A percentile compares a stretch with the other conserved stretches of the same genome.
phyloP scores from a whole-genome alignment of 2,329 filamentous ascomycete genomes.

The Phyllosticta citribraziliensis region DNA sequence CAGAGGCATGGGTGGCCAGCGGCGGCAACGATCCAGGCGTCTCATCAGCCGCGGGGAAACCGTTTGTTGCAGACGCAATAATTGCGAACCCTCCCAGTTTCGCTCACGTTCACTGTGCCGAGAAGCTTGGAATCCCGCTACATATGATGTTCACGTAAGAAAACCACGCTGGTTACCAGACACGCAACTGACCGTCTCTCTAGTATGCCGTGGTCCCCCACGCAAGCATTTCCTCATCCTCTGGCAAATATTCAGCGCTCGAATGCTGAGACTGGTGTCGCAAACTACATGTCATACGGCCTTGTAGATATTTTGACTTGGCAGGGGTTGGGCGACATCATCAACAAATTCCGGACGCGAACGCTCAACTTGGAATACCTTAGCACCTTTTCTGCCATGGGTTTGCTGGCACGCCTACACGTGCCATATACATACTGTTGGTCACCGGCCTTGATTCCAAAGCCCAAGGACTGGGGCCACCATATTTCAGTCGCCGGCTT shows the following conservation, averaged over 20 bases:
- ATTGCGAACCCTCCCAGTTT: slow-evolving; percentile 73
- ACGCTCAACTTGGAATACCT: slow-evolving; percentile 67
- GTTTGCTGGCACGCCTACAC: slow-evolving; percentile 53
- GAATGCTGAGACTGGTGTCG: slow-evolving; percentile 64
- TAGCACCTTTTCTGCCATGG: slow-evolving; percentile 73
- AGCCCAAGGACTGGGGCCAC: slow-evolving; percentile 36
- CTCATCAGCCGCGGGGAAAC: slow-evolving; percentile 32
- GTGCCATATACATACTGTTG: slow-evolving; percentile 61
- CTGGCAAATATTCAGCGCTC: slow-evolving; percentile 70
- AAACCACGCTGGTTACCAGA: slow-evolving; percentile 7
- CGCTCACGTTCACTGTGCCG: slow-evolving; percentile 64
- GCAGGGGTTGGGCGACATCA: slow-evolving; percentile 84
- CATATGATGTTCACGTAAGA: slow-evolving; percentile 82
- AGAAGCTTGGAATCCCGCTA: slow-evolving; percentile 63
- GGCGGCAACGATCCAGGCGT: slow-evolving; percentile 33
- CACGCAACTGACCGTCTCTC: neutral
- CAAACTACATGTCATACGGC: slow-evolving; percentile 75
- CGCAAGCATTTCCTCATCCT: slow-evolving; percentile 76
- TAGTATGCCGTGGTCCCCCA: slow-evolving; percentile 82
- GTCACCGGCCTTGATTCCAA: slow-evolving; percentile 40
- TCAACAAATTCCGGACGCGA: slow-evolving; percentile 74
- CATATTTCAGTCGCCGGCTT: slow-evolving; percentile 33
- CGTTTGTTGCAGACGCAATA: slow-evolving; percentile 76
- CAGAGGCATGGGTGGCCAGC: slow-evolving; percentile 40
- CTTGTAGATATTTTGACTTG: slow-evolving; percentile 87